Evolutionary conservation across 306 rosid genomes (phyloP), one percentile per base, ranked within the genome.

Genomic region (Prunus davidiana): DNA sequence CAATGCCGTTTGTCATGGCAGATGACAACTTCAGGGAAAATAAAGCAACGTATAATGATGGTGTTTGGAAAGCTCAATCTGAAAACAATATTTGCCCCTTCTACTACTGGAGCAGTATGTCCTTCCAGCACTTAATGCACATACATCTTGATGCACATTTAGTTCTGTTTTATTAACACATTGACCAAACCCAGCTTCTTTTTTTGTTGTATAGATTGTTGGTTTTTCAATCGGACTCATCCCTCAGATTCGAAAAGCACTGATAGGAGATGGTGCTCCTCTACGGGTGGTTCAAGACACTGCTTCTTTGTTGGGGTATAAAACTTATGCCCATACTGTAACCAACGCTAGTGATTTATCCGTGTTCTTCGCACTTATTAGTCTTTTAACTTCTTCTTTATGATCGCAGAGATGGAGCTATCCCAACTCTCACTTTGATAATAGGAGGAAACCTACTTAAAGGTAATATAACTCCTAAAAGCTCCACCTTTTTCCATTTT

Each of bases 361-460:
- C 30, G n/a, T n/a, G 28, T 5, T 38, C 20, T n/a, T 38, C 19
- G 16, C 13, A 19, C 51, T 38, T 38, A 10, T 54, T 19, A 11
- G 4, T 47, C 25, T 41, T 25, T 20, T 6, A 64, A 50, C 55
- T 60, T 20, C 12, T 80, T 57, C 58, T 65, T 58, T 49, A 67
- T 25, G 46, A 72, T 50, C 85, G 76, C 88, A 91, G 98, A 61
- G 87, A 93, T 3, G 97, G 90, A 54, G 86, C 93, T 55, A 79
- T 93, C 68, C 98, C 97, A 75, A 63, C 85, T 32, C 78, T 88
- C 51, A 89, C 98, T 8, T 91, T 93, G 56, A 84, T 93, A 64
- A 49, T 93, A 56, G 98, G 98, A 74, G 95, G 92, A 80, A 93
- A 91, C 88, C 97, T 88, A 69, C 84, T 91, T 20, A 91, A 64